Evolutionary conservation across 192 early-diverging fungal genomes (phyloP), one percentile per base, ranked within the genome.

Genomic region (Coemansia sp.): DNA sequence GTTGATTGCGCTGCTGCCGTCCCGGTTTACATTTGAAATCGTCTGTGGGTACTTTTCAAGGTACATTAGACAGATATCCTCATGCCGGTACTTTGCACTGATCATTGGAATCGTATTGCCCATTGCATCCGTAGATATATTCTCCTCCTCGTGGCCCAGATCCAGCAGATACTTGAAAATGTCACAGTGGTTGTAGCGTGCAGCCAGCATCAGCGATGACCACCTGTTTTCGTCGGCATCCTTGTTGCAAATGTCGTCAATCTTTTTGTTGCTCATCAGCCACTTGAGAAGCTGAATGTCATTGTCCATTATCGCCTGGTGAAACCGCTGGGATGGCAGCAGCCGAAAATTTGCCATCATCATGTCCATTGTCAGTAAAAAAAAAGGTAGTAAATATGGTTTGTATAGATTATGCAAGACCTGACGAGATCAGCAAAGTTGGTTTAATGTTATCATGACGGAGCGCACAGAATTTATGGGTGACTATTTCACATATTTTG

Each of bases 41-140:
- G 74, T 77, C 35, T 71, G 55, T 23, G 74, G 74, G 25, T 77
- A 63, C 18, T 60, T 51, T 29, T 64, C 64, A 21, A 77, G 49
- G 24, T 77, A 77, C 16, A 38, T 14, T 12, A 77, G 60, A 30
- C 74, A 77, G 0, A 67, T 64, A 14, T 67, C 69, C 12, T 77
- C 74, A 33, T 71, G 68, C 21, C 58, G 54, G 58, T 77, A 67
- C 38, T 77, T 71, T 29, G 74, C 69, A 18, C 74, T 67, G 29
- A 77, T 58, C 64, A 77, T 71, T n/a, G 74, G 74, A 0, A 77
- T 45, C 7, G 74, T 77, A 49, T 77, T 77, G 1, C 74, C 74
- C 40, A 50, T 50, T 10, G 74, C 54, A 43, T 77, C 74, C 3
- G 57, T 61, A 4, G 74, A 77, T 31, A 63, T 64, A 0, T 44